A percentile compares a stretch with the other conserved stretches of the same genome.
Evolutionary conservation across 129 eudicot genomes (phyloP).

Genomic region (Centrapalus pauciflorus): DNA sequence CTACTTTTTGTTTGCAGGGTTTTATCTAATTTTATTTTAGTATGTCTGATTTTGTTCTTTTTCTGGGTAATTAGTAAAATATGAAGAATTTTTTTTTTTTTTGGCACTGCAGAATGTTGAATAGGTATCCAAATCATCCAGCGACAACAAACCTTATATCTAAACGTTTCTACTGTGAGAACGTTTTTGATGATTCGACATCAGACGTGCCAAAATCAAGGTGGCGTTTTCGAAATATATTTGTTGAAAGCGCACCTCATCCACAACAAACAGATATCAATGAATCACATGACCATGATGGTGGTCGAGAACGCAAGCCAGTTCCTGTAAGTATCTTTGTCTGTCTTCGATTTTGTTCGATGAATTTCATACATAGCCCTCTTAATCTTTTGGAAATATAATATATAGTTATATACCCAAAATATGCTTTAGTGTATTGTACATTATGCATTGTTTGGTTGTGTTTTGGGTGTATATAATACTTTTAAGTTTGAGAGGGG

Average conservation of each 20-base stretch:
- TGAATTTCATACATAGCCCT: too few relatives aligned
- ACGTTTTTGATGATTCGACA: slow-evolving; percentile 63
- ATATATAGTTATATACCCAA: too few relatives aligned
- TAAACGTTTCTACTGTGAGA: slow-evolving; percentile 71
- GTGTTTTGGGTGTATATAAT: background rate
- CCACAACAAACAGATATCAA: slow-evolving; percentile 20
- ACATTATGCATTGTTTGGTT: too few relatives aligned
- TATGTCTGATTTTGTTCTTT: background rate
- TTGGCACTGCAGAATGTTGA: slow-evolving; percentile 59
- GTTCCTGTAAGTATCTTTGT: slow-evolving; percentile 39
- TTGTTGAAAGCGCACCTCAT: slow-evolving; percentile 31
- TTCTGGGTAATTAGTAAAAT: background rate
- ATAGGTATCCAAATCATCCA: slow-evolving; percentile 46
- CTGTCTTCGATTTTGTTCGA: background rate
- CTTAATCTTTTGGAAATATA: too few relatives aligned
- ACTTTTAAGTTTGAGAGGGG: background rate
- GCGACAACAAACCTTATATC: slow-evolving; percentile 45
- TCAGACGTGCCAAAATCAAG: slow-evolving; percentile 51
- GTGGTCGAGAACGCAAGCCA: slow-evolving; percentile 27
- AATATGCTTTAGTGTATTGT: too few relatives aligned
- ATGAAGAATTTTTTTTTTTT: background rate
- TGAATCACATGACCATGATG: slow-evolving; percentile 24
- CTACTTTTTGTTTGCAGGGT: background rate
- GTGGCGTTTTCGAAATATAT: slow-evolving; percentile 63
- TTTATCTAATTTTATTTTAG: background rate